phyloP scores from a whole-genome alignment of 192 early-diverging fungal genomes.

The Coemansia asiatica region DNA sequence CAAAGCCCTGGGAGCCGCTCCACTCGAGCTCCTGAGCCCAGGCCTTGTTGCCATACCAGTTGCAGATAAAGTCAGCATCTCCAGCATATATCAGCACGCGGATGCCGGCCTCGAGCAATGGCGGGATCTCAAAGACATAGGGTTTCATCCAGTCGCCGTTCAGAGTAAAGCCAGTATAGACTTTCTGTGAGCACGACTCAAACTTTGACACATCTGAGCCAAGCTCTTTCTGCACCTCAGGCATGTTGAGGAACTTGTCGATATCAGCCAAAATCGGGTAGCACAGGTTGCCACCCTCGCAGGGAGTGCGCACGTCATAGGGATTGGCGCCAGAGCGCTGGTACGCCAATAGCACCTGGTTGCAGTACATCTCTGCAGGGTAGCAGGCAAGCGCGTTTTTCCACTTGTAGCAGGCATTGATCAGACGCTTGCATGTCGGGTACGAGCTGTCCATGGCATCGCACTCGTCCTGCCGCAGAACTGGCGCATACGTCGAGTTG shows the following conservation, averaged over 20 bases:
- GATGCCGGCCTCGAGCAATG: slow-evolving; percentile 76
- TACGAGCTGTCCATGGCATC: slow-evolving; percentile 72
- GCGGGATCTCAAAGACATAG: slow-evolving; percentile 64
- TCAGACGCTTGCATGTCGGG: slow-evolving; percentile 72
- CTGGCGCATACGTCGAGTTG: slow-evolving; percentile 71
- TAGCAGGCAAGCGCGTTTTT: slow-evolving; percentile 76
- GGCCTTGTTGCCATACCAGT: slow-evolving; percentile 87
- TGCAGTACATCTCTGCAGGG: slow-evolving; percentile 83
- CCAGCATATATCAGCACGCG: slow-evolving; percentile 89
- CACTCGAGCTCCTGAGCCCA: slow-evolving; percentile 87
- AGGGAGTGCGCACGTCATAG: slow-evolving; percentile 90
- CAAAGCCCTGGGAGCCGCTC: slow-evolving; percentile 72
- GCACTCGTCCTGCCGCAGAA: slow-evolving; percentile 72
- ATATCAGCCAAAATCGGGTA: slow-evolving; percentile 82
- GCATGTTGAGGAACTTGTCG: slow-evolving; percentile 73
- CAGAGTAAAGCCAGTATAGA: slow-evolving; percentile 76
- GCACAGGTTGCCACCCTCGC: slow-evolving; percentile 82
- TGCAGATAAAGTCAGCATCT: slow-evolving; percentile 93
- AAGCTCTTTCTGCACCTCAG: slow-evolving; percentile 72
- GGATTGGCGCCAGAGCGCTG: slow-evolving; percentile 83
- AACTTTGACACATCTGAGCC: slow-evolving; percentile 73
- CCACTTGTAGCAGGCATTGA: slow-evolving; percentile 83
- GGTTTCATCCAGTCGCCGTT: slow-evolving; percentile 91
- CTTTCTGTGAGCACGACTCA: slow-evolving; percentile 80
- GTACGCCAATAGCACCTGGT: slow-evolving; percentile 77